Base-by-base conservation (phyloP, 352 stramenopile genomes). In the Globisporangium radiosum region DNA sequence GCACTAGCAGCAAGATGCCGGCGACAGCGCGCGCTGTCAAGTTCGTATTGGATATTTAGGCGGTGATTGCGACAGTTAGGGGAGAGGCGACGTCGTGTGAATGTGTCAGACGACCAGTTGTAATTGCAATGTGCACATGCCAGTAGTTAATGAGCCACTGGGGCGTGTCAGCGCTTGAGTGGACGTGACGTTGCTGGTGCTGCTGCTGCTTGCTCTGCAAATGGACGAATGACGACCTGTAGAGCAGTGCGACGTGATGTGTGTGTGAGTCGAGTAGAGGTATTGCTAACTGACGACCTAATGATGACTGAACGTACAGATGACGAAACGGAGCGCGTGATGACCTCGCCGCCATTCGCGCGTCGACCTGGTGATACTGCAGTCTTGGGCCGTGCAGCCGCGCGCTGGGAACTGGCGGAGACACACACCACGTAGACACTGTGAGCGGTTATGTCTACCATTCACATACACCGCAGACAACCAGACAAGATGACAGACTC, bases 201-300 rank as follows among this genome's bases (percentile, higher is more conserved):
- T 33, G 25, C 0, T 25, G 25, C 25, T 33, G 25, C 25, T 9
- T 75, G 66, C 58, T 86, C 72, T 13, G 66, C 69, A 40, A 88
- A 85, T 38, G 74, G 78, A 36, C 73, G 74, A 42, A 88, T 79
- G 39, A 83, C 65, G n/a, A 82, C 73, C 76, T 85, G 57, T 0
- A 39, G 4, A 8, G 36, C 19, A 47, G 19, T 2, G 40, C 13
- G 6, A 42, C 25, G 25, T 33, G 25, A 33, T 33, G 25, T 33
- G 37, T 13, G 13, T 39, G 10, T 3, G 25, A 33, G 25, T 33
- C 25, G 25, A 33, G 25, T 33, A 3, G 25, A 33, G 25, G 2
- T 3, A 33, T 33, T 3, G 25, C 25, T 33, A 33, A 33, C 25
- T 33, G 25, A 33, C 25, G 25, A 33, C 25, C 25, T 33, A 2